Evolutionary conservation across 345 rosid genomes (phyloP).

Genomic region (Citrus australasica): DNA sequence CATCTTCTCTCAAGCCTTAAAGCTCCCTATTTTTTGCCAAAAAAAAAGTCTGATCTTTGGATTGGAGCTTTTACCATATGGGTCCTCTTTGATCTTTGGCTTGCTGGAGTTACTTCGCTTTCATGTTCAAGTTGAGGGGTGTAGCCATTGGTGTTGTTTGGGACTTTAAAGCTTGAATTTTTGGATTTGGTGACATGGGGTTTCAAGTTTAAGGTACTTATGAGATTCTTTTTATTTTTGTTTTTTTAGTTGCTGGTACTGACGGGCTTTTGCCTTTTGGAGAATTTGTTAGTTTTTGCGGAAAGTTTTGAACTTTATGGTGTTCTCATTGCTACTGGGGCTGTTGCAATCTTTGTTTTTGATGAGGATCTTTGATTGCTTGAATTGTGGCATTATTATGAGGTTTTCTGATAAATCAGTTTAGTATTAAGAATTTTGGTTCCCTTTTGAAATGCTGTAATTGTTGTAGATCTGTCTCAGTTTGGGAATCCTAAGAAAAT

Average conservation of each 20-base stretch:
- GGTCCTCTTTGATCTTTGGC: constrained; percentile 3
- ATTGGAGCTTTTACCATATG: constrained; percentile 14
- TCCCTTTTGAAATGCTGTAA: constrained; percentile 11
- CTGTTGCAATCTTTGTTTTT: constrained; percentile 6
- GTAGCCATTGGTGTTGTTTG: constrained; percentile 4
- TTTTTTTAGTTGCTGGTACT: constrained; percentile 1
- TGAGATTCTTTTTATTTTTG: neutral
- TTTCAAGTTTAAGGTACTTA: constrained; percentile 12
- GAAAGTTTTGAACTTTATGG: constrained; percentile 14
- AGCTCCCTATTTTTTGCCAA: neutral
- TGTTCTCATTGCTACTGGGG: constrained; percentile 2
- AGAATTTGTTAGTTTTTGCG: constrained; percentile 10
- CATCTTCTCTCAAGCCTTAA: neutral
- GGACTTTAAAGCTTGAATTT: constrained; percentile 16
- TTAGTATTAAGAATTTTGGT: constrained; percentile 1
- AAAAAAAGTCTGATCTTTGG: constrained; percentile 10
- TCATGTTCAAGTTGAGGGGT: constrained; percentile 1
- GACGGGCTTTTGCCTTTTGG: constrained; percentile 14
- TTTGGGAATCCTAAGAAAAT: constrained; percentile 22
- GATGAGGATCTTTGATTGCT: constrained; percentile 21
- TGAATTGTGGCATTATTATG: constrained; percentile 22
- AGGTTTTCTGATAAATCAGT: neutral
- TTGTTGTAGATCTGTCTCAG: constrained; percentile 22
- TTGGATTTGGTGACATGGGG: constrained; percentile 18
- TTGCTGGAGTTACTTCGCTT: neutral